Base-by-base conservation (phyloP, 2,329 filamentous ascomycete genomes). In the Cryphonectria nitschkei region DNA sequence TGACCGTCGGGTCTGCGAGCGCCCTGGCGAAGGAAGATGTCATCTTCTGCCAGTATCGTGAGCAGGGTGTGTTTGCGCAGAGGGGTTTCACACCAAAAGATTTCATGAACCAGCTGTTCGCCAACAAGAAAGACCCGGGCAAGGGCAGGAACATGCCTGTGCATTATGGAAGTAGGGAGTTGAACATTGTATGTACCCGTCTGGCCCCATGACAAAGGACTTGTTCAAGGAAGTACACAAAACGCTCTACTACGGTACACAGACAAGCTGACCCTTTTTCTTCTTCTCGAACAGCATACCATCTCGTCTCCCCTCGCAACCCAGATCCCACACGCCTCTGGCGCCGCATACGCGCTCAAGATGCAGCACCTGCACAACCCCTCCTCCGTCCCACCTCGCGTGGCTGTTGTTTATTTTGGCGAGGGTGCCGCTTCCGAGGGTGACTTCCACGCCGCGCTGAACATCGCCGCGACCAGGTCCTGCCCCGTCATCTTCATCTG, bases 51-150 rank as follows among this genome's bases (percentile, higher is more conserved):
- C 96, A 99, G 80, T 99, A 99, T 79, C 89, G 96, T 74, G 96
- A 99, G 81, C 90, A 95, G 61, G 96, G 96, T 0, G 92, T 98
- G 7, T 96, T 97, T 79, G 88, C 92, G 74, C 92, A 98, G 80
- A 89, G 96, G 52, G 96, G 96, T 3, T 98, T 95, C 79, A 93
- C 89, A 0, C 85, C 97, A 62, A 89, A 90, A 64, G 90, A 98
- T 72, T 98, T 98, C 78, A 98, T 99, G 96, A 92, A 89, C 76
- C 96, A 99, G 80, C 83, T 99, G 11, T 98, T 98, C 82, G 90
- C 95, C 29, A 98, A 97, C 78, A 87, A 84, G 68, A 88, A 93
- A 74, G 96, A 99, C 76, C 81, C 86, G 0, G 95, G 95, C 1
- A 88, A 86, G 72, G 96, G 95, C 1, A 89, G 95, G 73, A 98